phyloP scores from a whole-genome alignment of 1,139 yeast species.

The Geotrichum europaeum region DNA sequence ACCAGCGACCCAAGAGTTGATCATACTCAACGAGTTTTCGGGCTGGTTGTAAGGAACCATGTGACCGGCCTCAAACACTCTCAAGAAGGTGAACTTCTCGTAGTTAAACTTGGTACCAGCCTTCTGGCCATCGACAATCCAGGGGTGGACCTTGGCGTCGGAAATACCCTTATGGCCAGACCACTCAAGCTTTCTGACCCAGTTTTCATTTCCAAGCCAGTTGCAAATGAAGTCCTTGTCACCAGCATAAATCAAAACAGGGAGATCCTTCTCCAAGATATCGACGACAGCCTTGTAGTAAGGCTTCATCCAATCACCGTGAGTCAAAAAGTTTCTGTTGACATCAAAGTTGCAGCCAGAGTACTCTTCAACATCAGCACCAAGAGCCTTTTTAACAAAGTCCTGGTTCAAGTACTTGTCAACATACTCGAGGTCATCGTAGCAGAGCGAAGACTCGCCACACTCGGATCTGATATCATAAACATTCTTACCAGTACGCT shows the following conservation, averaged over 20 bases:
- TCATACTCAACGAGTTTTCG: slow-evolving; percentile 57
- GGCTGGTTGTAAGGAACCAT: slow-evolving; percentile 76
- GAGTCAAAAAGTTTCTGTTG: slow-evolving; percentile 46
- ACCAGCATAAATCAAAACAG: slow-evolving; percentile 80
- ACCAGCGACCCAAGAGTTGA: slow-evolving; percentile 58
- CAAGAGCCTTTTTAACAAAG: slow-evolving; percentile 58
- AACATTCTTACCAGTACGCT: slow-evolving; percentile 55
- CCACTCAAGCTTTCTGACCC: slow-evolving; percentile 71
- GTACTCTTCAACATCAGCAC: slow-evolving; percentile 47
- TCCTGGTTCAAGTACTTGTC: slow-evolving; percentile 55
- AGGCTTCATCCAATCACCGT: slow-evolving; percentile 62
- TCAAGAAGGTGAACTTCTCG: slow-evolving; percentile 50
- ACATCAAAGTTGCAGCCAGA: slow-evolving; percentile 55
- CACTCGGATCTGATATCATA: slow-evolving; percentile 64
- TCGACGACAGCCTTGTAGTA: slow-evolving; percentile 57
- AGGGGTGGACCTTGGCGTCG: slow-evolving; percentile 35
- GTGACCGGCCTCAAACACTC: slow-evolving; percentile 58
- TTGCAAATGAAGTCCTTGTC: slow-evolving; percentile 87
- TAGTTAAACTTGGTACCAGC: slow-evolving; percentile 51
- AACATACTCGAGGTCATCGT: slow-evolving; percentile 49
- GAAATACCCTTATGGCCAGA: slow-evolving; percentile 36
- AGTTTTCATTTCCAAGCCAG: slow-evolving; percentile 82
- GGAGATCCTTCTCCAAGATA: slow-evolving; percentile 54
- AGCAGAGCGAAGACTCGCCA: slow-evolving; percentile 50
- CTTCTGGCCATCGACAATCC: slow-evolving; percentile 37